Evolutionary conservation across 108 stramenopile species (phyloP).

Genomic region (Nitzschia sp.): DNA sequence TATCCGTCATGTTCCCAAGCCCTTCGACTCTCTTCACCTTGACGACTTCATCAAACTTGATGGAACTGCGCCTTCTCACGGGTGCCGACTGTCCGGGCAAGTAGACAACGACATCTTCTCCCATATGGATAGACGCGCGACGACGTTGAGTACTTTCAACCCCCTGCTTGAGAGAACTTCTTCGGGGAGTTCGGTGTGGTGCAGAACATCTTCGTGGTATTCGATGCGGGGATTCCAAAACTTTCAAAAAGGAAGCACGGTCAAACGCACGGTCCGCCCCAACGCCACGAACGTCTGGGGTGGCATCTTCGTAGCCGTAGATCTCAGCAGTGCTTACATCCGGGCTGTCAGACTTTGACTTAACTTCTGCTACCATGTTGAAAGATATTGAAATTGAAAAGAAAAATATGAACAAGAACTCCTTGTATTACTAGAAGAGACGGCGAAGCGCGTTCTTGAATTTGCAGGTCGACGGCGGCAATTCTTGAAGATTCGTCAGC

Average conservation of each 20-base stretch:
- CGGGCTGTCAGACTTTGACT: too few species aligned
- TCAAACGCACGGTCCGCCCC: neutral
- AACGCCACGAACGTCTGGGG: neutral
- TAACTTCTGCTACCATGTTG: too few species aligned
- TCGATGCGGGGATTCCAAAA: too few species aligned
- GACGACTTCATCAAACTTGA: conserved; percentile 2
- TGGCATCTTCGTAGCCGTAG: conserved; percentile 20
- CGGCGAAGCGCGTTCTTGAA: too few species aligned
- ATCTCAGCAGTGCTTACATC: too few species aligned
- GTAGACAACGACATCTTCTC: neutral
- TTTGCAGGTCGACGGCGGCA: too few species aligned
- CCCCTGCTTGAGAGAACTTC: conserved; percentile 12
- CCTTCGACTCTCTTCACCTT: conserved; percentile 7
- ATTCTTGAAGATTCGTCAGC: too few species aligned
- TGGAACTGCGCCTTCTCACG: neutral
- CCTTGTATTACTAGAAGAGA: too few species aligned
- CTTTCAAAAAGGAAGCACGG: neutral
- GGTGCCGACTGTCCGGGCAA: conserved; percentile 4
- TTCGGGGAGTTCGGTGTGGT: conserved; percentile 4
- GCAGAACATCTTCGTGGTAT: too few species aligned
- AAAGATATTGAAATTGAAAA: too few species aligned
- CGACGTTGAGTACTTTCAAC: neutral
- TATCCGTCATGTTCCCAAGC: neutral
- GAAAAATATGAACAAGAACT: too few species aligned
- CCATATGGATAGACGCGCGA: conserved; percentile 7